These are phyloP conservation scores for Begonia masoniana DNA, from an alignment of 306 rosid species.

Conservation along the genomic window DNA sequence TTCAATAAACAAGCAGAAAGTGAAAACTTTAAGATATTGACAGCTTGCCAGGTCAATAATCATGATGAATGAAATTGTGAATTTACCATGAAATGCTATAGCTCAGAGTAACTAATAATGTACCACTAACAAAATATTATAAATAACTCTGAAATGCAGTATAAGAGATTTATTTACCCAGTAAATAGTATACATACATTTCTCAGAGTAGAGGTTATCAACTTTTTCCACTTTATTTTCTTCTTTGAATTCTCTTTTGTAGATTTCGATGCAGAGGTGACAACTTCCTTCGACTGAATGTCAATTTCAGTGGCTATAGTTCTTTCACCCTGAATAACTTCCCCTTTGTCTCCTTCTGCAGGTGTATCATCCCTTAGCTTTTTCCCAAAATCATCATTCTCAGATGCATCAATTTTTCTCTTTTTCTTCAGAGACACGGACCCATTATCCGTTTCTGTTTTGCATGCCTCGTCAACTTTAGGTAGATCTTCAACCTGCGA, in stretches of 20 bases:
- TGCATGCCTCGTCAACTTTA: slow-evolving; percentile 5
- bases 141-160: not conserved
- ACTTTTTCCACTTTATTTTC: slow-evolving; percentile 76
- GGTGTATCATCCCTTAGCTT: slow-evolving; percentile 30
- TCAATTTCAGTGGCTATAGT: slow-evolving; percentile 15
- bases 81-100: no score
- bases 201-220: slow-evolving; percentile 63
- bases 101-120: not conserved
- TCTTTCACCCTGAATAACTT: slow-evolving; percentile 57
- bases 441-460: slow-evolving; percentile 23
- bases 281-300: slow-evolving; percentile 18
- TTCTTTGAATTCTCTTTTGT: slow-evolving; percentile 13
- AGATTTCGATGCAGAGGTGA: slow-evolving; percentile 4
- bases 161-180: not conserved
- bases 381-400: slow-evolving; percentile 26
- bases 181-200: slow-evolving; percentile 31
- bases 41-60: not conserved
- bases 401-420: slow-evolving; percentile 51
- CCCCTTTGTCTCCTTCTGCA: slow-evolving; percentile 34
- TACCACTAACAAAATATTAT: not conserved
- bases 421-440: slow-evolving; percentile 31
- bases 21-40: not conserved
- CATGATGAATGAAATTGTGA: not conserved
- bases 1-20: not conserved
- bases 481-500: slow-evolving; percentile 24